These are phyloP conservation scores for Paradendryphiella salina DNA, from an alignment of 2,329 filamentous ascomycete species.

Conservation along the genomic window DNA sequence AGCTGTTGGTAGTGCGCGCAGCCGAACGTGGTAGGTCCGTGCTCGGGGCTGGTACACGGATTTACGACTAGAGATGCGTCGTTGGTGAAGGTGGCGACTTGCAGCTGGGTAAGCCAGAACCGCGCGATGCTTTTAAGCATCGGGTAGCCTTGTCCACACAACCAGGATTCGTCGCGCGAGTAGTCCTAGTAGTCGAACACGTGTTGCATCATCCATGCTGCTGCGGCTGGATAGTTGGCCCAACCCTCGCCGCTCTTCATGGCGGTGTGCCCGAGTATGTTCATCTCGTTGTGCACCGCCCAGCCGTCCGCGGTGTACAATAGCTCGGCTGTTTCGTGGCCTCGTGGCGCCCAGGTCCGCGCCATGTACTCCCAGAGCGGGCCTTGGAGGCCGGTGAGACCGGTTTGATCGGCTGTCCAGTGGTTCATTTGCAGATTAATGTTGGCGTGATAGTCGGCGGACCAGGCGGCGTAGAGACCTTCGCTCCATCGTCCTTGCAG, in stretches of 20 bases:
- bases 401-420: slow-evolving; percentile 60
- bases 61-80: slow-evolving; percentile 60
- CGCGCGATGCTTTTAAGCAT: slow-evolving; percentile 57
- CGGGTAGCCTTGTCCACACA: slow-evolving; percentile 54
- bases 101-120: slow-evolving; percentile 62
- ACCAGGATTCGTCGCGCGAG: slow-evolving; percentile 54
- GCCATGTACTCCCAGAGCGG: slow-evolving; percentile 59
- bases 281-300: slow-evolving; percentile 62
- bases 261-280: slow-evolving; percentile 61
- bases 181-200: slow-evolving; percentile 63
- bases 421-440: slow-evolving; percentile 67
- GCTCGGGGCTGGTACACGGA: slow-evolving; percentile 63
- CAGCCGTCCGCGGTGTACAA: slow-evolving; percentile 61
- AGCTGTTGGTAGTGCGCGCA: slow-evolving; percentile 60
- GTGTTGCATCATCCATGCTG: slow-evolving; percentile 64
- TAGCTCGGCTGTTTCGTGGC: slow-evolving; percentile 56
- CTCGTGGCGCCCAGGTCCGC: slow-evolving; percentile 59
- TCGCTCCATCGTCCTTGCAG: slow-evolving; percentile 62
- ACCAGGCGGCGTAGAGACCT: slow-evolving; percentile 53
- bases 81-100: slow-evolving; percentile 54
- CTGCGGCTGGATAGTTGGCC: slow-evolving; percentile 52
- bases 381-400: slow-evolving; percentile 51
- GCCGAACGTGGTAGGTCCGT: slow-evolving; percentile 56
- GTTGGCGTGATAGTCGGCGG: slow-evolving; percentile 61
- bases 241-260: slow-evolving; percentile 54